Evolutionary conservation across 192 early-diverging fungal species (phyloP).

Genomic region (Mortierella antarctica): DNA sequence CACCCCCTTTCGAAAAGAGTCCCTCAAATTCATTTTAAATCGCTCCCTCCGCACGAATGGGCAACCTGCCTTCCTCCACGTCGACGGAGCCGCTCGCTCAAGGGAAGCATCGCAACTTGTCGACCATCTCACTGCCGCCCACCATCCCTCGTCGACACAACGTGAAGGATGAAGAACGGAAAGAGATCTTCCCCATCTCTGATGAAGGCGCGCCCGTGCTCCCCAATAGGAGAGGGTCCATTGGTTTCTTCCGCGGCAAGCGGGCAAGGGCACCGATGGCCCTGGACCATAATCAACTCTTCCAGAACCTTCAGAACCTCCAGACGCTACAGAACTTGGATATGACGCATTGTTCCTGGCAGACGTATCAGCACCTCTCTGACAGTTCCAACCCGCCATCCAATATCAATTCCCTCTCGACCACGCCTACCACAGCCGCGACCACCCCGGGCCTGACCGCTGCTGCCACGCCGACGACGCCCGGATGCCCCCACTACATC

Average conservation of each 20-base stretch:
- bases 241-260: conserved; percentile 49
- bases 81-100: conserved; percentile 50
- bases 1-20: not conserved
- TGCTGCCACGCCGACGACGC: conserved; percentile 39
- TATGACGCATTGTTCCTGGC: conserved; percentile 39
- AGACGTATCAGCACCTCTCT: conserved; percentile 30
- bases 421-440: conserved; percentile 42
- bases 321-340: conserved; percentile 35
- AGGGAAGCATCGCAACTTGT: conserved; percentile 47
- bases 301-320: conserved; percentile 44
- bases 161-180: conserved; percentile 46
- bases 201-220: conserved; percentile 40
- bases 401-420: conserved; percentile 40
- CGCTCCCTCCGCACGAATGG: conserved; percentile 30
- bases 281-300: conserved; percentile 44
- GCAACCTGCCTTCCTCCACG: conserved; percentile 53
- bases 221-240: conserved; percentile 32
- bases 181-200: conserved; percentile 54
- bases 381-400: conserved; percentile 28
- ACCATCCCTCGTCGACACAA: conserved; percentile 52
- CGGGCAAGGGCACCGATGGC: conserved; percentile 31
- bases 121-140: conserved; percentile 45
- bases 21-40: conserved; percentile 17
- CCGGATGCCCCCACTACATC: conserved; percentile 12
- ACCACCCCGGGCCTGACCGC: conserved; percentile 39